These are phyloP conservation scores for Heliosperma pusillum DNA, from an alignment of 148 eudicot species.

Conservation along the genomic window DNA sequence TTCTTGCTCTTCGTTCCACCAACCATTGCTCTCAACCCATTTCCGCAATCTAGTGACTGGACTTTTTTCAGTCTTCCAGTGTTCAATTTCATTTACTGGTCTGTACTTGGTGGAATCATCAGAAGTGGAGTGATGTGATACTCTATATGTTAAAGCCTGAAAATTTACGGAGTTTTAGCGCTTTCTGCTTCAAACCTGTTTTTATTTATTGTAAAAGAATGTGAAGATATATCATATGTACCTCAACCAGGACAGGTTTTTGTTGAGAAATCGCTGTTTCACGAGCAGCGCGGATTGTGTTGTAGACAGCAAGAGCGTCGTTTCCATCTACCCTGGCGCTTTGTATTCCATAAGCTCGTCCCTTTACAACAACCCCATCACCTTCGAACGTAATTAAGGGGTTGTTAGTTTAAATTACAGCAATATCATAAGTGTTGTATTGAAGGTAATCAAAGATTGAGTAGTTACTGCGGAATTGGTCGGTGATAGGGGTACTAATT, in stretches of 20 bases:
- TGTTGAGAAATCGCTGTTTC: constrained; percentile 61
- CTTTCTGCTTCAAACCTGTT: no score
- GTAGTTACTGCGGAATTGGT: constrained; percentile 80
- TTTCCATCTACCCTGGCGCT: constrained; percentile 90
- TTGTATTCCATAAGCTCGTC: constrained; percentile 75
- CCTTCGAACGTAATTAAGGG: constrained; percentile 34
- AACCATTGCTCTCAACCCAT: constrained; percentile 63
- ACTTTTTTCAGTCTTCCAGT: constrained; percentile 51
- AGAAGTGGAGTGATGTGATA: constrained; percentile 84
- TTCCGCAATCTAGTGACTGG: constrained; percentile 54
- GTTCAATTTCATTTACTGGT: constrained; percentile 52
- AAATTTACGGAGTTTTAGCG: not conserved
- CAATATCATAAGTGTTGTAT: not conserved
- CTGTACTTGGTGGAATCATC: constrained; percentile 87
- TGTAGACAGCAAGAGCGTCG: constrained; percentile 84
- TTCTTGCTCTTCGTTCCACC: constrained; percentile 75
- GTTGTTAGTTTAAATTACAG: not conserved
- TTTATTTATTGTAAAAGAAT: not conserved
- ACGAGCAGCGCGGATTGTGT: constrained; percentile 60
- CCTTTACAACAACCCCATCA: constrained; percentile 83
- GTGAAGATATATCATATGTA: constrained; percentile 12
- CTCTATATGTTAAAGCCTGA: constrained; percentile 87
- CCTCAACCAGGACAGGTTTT: constrained; percentile 80
- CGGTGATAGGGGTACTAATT: constrained; percentile 76
- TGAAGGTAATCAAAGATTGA: no score